Conservation (phyloP, 768 basidiomycete species). For the Strobilomyces confusus region DNA sequence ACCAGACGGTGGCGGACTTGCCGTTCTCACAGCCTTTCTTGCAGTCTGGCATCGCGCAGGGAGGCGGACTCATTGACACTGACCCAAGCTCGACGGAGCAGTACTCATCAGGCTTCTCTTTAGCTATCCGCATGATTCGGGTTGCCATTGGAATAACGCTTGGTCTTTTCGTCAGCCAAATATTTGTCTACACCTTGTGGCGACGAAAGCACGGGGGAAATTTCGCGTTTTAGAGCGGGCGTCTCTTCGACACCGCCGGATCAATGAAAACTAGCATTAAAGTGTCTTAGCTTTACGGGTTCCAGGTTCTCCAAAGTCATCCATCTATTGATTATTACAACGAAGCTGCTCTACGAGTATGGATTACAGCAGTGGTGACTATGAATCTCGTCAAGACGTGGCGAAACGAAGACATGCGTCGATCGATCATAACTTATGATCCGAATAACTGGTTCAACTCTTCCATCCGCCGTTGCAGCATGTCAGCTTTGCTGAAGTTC, state of each 20-base stretch:
- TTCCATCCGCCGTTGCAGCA: slow-evolving; percentile 83
- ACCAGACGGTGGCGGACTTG: neutral
- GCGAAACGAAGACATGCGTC: slow-evolving; percentile 12
- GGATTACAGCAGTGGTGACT: slow-evolving; percentile 26
- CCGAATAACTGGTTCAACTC: slow-evolving; percentile 79
- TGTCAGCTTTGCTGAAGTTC: slow-evolving; percentile 81
- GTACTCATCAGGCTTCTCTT: slow-evolving; percentile 73
- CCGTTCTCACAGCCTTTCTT: slow-evolving; percentile 18
- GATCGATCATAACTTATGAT: slow-evolving; percentile 30
- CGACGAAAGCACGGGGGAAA: slow-evolving; percentile 67
- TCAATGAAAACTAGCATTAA: no score
- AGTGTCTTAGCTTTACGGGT: neutral
- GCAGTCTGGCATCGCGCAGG: slow-evolving; percentile 73
- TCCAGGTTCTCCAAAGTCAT: slow-evolving; percentile 3
- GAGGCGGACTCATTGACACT: slow-evolving; percentile 58
- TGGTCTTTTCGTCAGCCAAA: slow-evolving; percentile 78
- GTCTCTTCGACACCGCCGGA: no score
- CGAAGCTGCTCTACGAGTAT: slow-evolving; percentile 26
- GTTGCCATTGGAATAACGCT: slow-evolving; percentile 85
- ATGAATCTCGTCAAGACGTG: slow-evolving; percentile 17
- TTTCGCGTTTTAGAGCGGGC: slow-evolving; percentile 59
- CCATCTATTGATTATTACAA: slow-evolving; percentile 34
- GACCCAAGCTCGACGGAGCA: slow-evolving; percentile 49
- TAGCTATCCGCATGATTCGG: slow-evolving; percentile 79
- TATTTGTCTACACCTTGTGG: slow-evolving; percentile 71